Evolutionary conservation across 1,139 yeast genomes (phyloP).

Genomic region (Scheffersomyces titani): DNA sequence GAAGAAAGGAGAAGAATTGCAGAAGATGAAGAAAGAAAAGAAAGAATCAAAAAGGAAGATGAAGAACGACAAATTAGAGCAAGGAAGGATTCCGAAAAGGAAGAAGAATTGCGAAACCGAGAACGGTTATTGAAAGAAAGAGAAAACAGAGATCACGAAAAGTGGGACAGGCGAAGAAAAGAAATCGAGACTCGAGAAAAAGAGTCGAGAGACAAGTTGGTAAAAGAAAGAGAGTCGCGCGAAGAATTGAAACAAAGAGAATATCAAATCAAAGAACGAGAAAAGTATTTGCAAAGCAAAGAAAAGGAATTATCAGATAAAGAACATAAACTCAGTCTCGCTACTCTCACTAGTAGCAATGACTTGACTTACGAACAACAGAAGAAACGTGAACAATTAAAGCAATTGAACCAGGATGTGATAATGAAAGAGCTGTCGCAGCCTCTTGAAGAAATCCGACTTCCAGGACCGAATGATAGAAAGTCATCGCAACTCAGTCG

Average conservation of each 20-base stretch:
- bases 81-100: conserved; percentile 2
- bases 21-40: conserved; percentile 5
- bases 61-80: background rate
- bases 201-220: background rate
- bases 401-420: conserved; percentile 21
- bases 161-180: background rate
- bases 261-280: conserved; percentile 11
- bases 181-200: background rate
- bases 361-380: conserved; percentile 10
- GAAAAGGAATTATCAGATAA: conserved; percentile 43
- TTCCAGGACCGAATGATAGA: conserved; percentile 2
- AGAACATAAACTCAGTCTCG: conserved; percentile 18
- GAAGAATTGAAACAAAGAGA: conserved; percentile 11
- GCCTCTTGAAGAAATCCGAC: conserved; percentile 10
- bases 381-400: conserved; percentile 18
- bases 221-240: conserved; percentile 1
- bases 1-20: conserved; percentile 6
- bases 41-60: conserved; percentile 1
- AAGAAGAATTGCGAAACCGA: background rate
- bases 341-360: background rate
- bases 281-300: conserved; percentile 10
- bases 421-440: conserved; percentile 14
- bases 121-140: background rate
- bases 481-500: background rate
- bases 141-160: background rate